These are phyloP conservation scores for Starmerella davenportii DNA, from an alignment of 805 yeast genomes.

Conservation along the genomic window DNA sequence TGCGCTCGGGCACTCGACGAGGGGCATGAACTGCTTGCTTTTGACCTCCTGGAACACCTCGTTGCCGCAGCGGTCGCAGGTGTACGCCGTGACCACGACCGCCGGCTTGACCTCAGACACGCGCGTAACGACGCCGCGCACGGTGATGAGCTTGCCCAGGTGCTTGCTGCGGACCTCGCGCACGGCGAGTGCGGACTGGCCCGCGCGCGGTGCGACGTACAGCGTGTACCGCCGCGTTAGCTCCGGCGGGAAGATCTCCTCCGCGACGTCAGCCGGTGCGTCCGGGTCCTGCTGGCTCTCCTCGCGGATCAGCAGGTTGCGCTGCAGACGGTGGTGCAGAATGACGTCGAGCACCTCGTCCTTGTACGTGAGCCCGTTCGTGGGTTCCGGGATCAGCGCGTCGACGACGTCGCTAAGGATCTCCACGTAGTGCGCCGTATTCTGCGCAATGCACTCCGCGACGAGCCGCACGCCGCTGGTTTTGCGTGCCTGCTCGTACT, in stretches of 20 bases:
- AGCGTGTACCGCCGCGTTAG: constrained; percentile 72
- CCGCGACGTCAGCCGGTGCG: constrained; percentile 17
- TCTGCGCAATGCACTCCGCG: constrained; percentile 44
- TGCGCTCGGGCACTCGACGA: constrained; percentile 65
- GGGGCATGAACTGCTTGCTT: constrained; percentile 69
- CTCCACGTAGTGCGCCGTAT: constrained; percentile 65
- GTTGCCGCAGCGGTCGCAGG: constrained; percentile 93
- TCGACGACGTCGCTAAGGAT: constrained; percentile 61
- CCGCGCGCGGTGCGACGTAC: constrained; percentile 55
- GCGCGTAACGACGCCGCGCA: constrained; percentile 85
- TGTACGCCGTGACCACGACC: constrained; percentile 78
- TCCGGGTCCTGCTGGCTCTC: constrained; percentile 34
- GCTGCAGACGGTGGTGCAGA: constrained; percentile 68
- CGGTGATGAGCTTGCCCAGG: constrained; percentile 74
- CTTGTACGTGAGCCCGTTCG: constrained; percentile 54
- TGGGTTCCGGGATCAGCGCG: constrained; percentile 71
- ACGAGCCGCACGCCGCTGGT: constrained; percentile 26
- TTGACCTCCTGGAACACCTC: constrained; percentile 93
- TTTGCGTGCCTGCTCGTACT: constrained; percentile 37
- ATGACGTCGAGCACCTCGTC: constrained; percentile 90
- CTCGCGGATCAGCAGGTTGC: constrained; percentile 57
- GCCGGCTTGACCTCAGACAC: constrained; percentile 93
- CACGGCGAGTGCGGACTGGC: constrained; percentile 52
- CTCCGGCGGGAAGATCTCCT: constrained; percentile 60
- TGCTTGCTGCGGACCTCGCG: constrained; percentile 72